Conservation (phyloP, 176 grass and related monocot genomes). For the Dactylis glomerata region DNA sequence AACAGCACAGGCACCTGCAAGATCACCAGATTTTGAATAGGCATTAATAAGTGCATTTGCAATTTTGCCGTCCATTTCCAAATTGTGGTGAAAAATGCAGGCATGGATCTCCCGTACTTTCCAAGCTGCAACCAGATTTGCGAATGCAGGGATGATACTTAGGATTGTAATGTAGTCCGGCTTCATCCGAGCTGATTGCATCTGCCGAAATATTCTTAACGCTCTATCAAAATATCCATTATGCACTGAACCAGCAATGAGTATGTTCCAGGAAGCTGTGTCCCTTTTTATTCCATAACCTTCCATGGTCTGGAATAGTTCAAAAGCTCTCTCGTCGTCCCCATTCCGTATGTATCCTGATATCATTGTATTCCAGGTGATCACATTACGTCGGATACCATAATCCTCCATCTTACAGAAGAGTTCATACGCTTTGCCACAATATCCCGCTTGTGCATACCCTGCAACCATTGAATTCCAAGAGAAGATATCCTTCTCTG, state of each 20-base stretch:
- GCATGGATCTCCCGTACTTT: slow-evolving; percentile 72
- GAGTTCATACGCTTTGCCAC: slow-evolving; percentile 68
- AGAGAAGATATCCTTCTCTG: slow-evolving; percentile 72
- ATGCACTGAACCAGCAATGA: slow-evolving; percentile 63
- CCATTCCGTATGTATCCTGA: slow-evolving; percentile 70
- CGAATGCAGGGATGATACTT: slow-evolving; percentile 67
- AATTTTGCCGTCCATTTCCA: slow-evolving; percentile 52
- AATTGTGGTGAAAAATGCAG: slow-evolving; percentile 48
- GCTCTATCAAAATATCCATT: slow-evolving; percentile 65
- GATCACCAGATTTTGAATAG: slow-evolving; percentile 68
- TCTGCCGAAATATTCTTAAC: slow-evolving; percentile 59
- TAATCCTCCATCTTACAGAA: slow-evolving; percentile 63
- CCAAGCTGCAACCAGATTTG: slow-evolving; percentile 49
- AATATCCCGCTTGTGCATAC: slow-evolving; percentile 60
- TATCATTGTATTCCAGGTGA: slow-evolving; percentile 80
- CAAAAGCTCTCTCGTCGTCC: slow-evolving; percentile 72
- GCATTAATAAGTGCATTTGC: slow-evolving; percentile 65
- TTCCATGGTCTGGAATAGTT: slow-evolving; percentile 76
- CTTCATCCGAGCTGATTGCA: slow-evolving; percentile 47
- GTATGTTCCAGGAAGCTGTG: slow-evolving; percentile 81
- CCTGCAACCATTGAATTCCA: slow-evolving; percentile 86
- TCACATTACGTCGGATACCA: slow-evolving; percentile 57
- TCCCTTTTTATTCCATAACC: slow-evolving; percentile 52
- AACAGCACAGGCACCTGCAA: slow-evolving; percentile 47
- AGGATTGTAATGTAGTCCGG: slow-evolving; percentile 63